Percentiles rank a stretch among this genome's conserved stretches.
Evolutionary conservation across 768 basidiomycete genomes (phyloP).

Genomic region (Krasilnikovozyma curviuscula): DNA sequence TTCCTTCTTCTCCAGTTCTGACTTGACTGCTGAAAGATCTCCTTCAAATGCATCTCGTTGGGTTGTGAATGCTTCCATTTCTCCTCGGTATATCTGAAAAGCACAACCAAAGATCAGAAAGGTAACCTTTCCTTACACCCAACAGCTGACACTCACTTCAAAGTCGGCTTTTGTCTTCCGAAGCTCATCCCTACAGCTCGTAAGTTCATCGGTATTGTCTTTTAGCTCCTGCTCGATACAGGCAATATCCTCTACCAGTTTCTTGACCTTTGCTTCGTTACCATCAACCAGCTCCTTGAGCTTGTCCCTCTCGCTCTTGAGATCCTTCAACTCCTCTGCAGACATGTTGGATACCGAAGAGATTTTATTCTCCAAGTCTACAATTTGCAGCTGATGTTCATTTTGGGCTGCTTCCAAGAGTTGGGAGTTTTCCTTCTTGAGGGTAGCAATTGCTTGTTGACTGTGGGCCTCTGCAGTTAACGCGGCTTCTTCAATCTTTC

Average conservation of each 20-base stretch:
- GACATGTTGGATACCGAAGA: no score
- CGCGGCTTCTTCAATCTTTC: not conserved
- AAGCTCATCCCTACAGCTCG: no score
- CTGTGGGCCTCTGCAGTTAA: not conserved
- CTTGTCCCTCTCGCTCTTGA: slow-evolving; percentile 1
- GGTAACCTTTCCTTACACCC: not conserved
- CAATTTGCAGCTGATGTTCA: not conserved
- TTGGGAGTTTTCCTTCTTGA: no score
- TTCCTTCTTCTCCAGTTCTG: no score
- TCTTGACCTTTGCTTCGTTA: not conserved
- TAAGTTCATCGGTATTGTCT: no score
- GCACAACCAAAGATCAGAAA: no score
- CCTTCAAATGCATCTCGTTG: slow-evolving; percentile 4
- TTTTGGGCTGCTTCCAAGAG: not conserved
- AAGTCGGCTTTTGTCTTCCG: not conserved
- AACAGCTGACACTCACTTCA: not conserved
- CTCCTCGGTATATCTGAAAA: not conserved
- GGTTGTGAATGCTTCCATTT: slow-evolving; percentile 5
- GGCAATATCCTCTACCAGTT: not conserved
- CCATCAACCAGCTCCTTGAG: not conserved
- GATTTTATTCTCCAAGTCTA: no score
- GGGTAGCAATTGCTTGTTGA: not conserved
- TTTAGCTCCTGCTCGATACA: slow-evolving; percentile 1
- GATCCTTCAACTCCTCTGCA: not conserved
- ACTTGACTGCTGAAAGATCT: no score